Percentiles rank a stretch among this genome's conserved stretches.
These are phyloP conservation scores for Lentinula boryana DNA, from an alignment of 768 basidiomycete genomes.

Conservation along the genomic window DNA sequence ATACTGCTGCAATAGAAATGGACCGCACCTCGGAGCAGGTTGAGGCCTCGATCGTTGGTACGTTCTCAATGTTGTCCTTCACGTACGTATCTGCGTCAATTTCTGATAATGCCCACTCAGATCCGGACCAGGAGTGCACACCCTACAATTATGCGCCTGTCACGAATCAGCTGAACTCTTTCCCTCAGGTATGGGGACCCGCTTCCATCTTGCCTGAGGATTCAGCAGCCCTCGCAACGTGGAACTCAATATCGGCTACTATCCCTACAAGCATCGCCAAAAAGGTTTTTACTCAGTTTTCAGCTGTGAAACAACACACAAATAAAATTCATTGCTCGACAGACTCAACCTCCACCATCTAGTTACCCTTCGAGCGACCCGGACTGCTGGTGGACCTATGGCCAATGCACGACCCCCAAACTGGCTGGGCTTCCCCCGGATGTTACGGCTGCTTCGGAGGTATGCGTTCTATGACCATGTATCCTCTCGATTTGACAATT, in stretches of 20 bases:
- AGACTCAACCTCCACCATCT: not conserved
- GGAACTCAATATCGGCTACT: conserved; percentile 1
- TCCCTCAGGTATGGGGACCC: not conserved
- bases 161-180: not conserved
- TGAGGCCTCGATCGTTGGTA: not conserved
- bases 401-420: conserved; percentile 44
- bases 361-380: conserved; percentile 25
- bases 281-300: not conserved
- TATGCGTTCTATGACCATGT: conserved; percentile 6
- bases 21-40: conserved; percentile 4
- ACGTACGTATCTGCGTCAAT: not conserved
- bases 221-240: not conserved
- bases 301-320: not conserved
- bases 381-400: conserved; percentile 40
- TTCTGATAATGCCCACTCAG: not conserved
- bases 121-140: conserved; percentile 5
- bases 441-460: conserved; percentile 41
- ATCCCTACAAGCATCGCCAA: not conserved
- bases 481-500: not conserved
- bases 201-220: conserved; percentile 3
- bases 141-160: conserved; percentile 4
- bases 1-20: not conserved
- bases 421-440: conserved; percentile 35
- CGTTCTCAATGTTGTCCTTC: not conserved
- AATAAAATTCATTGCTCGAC: not conserved